These are phyloP conservation scores for Alternaria rosae DNA, from an alignment of 2,329 filamentous ascomycete species.

Conservation along the genomic window DNA sequence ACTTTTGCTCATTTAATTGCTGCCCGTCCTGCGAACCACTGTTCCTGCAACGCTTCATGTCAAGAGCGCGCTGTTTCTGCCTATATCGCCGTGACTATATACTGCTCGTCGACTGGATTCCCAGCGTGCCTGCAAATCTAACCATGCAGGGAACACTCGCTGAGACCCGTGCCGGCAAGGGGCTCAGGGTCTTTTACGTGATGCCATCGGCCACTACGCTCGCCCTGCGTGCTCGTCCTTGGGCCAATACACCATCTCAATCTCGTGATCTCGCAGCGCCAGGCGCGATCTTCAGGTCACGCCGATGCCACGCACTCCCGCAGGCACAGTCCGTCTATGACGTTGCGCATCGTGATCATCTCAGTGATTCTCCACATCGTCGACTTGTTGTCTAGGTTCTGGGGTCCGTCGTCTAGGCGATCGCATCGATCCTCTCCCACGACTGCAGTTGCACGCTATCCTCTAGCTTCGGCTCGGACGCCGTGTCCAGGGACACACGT, in stretches of 20 bases:
- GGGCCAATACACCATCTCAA: background rate
- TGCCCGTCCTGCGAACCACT: constrained; percentile 35
- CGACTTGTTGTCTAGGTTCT: background rate
- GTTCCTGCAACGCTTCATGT: constrained; percentile 24
- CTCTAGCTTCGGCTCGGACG: constrained; percentile 47
- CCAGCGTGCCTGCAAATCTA: constrained; percentile 3
- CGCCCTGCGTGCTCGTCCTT: background rate
- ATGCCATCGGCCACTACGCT: background rate
- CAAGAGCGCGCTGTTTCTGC: constrained; percentile 16
- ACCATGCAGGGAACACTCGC: constrained; percentile 6
- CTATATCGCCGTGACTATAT: constrained; percentile 13
- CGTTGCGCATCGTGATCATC: constrained; percentile 4
- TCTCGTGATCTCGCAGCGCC: background rate
- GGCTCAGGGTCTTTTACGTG: constrained; percentile 1
- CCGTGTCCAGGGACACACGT: constrained; percentile 55
- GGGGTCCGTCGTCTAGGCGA: constrained; percentile 8
- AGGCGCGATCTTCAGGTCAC: constrained; percentile 1
- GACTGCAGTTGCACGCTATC: constrained; percentile 52
- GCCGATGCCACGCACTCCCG: constrained; percentile 7
- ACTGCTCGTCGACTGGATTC: background rate
- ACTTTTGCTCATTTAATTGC: constrained; percentile 32
- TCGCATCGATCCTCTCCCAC: constrained; percentile 55
- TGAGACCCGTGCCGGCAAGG: background rate
- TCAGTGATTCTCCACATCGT: background rate
- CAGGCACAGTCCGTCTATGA: constrained; percentile 13